Evolutionary conservation across 192 early-diverging fungal genomes (phyloP).

Genomic region (Coemansia sp.): DNA sequence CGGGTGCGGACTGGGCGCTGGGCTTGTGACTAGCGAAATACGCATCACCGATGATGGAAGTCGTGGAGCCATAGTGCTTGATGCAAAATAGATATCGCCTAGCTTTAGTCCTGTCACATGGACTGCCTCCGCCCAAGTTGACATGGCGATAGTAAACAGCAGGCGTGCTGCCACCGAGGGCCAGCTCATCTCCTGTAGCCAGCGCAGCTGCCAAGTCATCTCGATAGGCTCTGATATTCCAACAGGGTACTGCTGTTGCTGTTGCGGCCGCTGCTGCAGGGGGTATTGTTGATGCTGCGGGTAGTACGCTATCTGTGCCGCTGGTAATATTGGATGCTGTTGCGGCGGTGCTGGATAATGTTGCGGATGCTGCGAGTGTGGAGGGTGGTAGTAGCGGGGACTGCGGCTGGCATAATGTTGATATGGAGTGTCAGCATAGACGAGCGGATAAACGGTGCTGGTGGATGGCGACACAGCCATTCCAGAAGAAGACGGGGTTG

Average conservation of each 20-base stretch:
- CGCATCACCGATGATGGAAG: constrained; percentile 47
- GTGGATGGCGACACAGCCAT: constrained; percentile 11
- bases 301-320: constrained; percentile 6
- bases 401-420: constrained; percentile 2
- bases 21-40: constrained; percentile 23
- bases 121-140: constrained; percentile 37
- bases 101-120: constrained; percentile 31
- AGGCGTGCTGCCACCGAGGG: constrained; percentile 26
- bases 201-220: constrained; percentile 44
- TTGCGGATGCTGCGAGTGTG: constrained; percentile 11
- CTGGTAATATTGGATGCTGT: constrained; percentile 1
- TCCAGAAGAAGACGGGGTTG: constrained; percentile 7
- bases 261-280: neutral
- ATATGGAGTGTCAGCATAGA: constrained; percentile 5
- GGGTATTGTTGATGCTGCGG: neutral
- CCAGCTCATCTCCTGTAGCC: constrained; percentile 32
- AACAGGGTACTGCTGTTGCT: constrained; percentile 8
- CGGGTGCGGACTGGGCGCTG: constrained; percentile 6
- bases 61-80: constrained; percentile 45
- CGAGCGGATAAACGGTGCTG: neutral
- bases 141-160: constrained; percentile 40
- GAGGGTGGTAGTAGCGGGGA: neutral
- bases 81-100: constrained; percentile 43
- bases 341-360: constrained; percentile 12
- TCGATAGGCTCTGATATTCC: constrained; percentile 36